Evolutionary conservation across 1,284 basidiomycete species (phyloP), one percentile per base, ranked within the genome.

Genomic region (Phlebopus sp.): DNA sequence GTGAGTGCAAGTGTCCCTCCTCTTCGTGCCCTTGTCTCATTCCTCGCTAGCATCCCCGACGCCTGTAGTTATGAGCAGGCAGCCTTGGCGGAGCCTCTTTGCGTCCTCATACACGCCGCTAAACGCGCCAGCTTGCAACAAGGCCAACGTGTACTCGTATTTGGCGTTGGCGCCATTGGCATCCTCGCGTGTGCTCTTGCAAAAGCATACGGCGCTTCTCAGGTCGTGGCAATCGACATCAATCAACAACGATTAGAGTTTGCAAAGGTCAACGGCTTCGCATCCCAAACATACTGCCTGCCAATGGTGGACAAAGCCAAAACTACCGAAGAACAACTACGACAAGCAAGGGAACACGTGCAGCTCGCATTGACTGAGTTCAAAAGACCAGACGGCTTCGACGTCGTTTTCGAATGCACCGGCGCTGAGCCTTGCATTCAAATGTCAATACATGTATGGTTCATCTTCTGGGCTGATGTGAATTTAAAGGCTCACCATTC

Each of bases 341-440:
- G 80, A 44, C 75, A 74, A 4, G 84, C 86, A 11, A 85, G 86
- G 64, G 79, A 83, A 52, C 78, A 70, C 51, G 74, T 79, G 5
- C 67, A 71, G 21, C 63, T 69, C 31, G 75, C 82, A 15, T 70
- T 92, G 58, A 65, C 74, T 54, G 66, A 76, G 52, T 85, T 86
- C 60, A 75, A 72, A 47, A 71, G 81, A 50, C 74, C 76, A 18
- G 84, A 90, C 27, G 94, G 93, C 11, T 96, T 94, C 68, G 93
- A 97, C 69, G 75, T 90, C 57, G 86, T 97, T 31, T 91, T 94
- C 60, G 95, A 97, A 68, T 97, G 95, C 70, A 96, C 94, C 5
- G 95, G 95, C 55, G 92, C 92, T 2, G 92, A 95, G 67, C 76
- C 82, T 25, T 92, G 88, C 63, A 92, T 94, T 65, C 90, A 94